A percentile compares a stretch with the other conserved stretches of the same genome.
Conservation (phyloP, 768 basidiomycete genomes). For the Chalciporus pseudorubinellus region DNA sequence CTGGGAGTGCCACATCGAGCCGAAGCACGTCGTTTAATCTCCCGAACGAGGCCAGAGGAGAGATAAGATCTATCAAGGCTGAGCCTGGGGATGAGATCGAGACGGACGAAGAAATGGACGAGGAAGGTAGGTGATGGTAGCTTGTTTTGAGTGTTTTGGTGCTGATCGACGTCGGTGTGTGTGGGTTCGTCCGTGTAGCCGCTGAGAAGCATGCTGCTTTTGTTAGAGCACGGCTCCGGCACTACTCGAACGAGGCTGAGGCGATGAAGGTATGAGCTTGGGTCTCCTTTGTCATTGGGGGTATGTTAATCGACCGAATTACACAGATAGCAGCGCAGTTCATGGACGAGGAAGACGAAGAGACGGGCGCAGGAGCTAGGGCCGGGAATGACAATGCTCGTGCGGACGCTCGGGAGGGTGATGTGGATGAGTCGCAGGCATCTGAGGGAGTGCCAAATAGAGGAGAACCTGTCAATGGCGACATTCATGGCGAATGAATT, state of each 20-base stretch:
- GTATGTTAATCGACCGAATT: conserved; percentile 1
- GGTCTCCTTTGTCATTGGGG: background rate
- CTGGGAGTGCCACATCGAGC: conserved; percentile 64
- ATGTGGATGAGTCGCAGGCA: background rate
- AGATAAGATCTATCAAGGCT: conserved; percentile 46
- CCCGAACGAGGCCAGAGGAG: conserved; percentile 63
- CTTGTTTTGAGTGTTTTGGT: no score
- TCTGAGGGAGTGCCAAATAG: background rate
- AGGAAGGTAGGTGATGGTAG: conserved; percentile 66
- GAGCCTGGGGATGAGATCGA: conserved; percentile 55
- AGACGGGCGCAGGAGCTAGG: background rate
- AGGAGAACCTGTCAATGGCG: conserved; percentile 19
- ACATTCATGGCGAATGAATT: conserved; percentile 16
- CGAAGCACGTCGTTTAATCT: conserved; percentile 84
- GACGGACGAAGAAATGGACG: conserved; percentile 81
- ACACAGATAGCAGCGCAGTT: conserved; percentile 61
- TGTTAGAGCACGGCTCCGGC: conserved; percentile 73
- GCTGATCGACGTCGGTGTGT: no score
- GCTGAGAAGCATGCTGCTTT: conserved; percentile 82
- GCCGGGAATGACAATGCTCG: conserved; percentile 10
- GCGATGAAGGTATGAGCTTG: conserved; percentile 77
- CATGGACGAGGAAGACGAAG: conserved; percentile 60
- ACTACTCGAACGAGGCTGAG: conserved; percentile 89
- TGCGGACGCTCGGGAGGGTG: conserved; percentile 4
- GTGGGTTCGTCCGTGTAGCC: conserved; percentile 37